These are phyloP conservation scores for Sedum album DNA, from an alignment of 164 flowering plant genomes.

Conservation along the genomic window DNA sequence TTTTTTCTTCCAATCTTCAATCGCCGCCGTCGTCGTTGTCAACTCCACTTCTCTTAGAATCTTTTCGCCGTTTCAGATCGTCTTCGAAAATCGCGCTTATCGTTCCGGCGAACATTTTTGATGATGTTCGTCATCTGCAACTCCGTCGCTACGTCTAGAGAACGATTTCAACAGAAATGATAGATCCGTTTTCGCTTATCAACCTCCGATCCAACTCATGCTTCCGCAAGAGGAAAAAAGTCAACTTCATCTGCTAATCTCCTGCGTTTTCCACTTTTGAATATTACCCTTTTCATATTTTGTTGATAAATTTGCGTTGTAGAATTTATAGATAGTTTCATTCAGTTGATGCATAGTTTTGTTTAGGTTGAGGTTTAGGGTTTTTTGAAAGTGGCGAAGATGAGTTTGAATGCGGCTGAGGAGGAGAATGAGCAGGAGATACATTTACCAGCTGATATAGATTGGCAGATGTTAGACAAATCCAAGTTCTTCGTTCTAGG, in stretches of 20 bases:
- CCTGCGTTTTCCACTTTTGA: neutral
- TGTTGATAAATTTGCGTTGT: conserved; percentile 7
- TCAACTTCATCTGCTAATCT: too few species aligned
- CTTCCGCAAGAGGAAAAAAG: neutral
- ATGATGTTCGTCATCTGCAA: neutral
- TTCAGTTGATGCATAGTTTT: conserved; percentile 13
- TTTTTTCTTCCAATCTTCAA: neutral
- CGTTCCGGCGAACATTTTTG: neutral
- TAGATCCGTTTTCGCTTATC: neutral
- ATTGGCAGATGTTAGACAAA: conserved; percentile 42
- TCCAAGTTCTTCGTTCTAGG: conserved; percentile 42
- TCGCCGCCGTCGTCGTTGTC: conserved; percentile 8
- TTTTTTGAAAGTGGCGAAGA: conserved; percentile 25
- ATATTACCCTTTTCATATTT: neutral
- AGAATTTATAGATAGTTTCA: neutral
- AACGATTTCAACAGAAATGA: neutral
- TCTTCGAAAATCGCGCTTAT: neutral
- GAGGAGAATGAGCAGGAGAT: conserved; percentile 30
- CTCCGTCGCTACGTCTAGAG: neutral
- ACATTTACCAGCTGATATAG: conserved; percentile 34
- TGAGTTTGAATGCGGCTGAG: conserved; percentile 26
- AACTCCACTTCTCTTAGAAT: conserved; percentile 17
- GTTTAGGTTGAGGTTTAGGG: neutral
- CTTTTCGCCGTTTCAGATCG: neutral
- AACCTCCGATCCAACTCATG: neutral